Percentiles rank a stretch among this genome's conserved stretches.
Conservation (phyloP, 768 basidiomycete species). For the Panellus pusillus region DNA sequence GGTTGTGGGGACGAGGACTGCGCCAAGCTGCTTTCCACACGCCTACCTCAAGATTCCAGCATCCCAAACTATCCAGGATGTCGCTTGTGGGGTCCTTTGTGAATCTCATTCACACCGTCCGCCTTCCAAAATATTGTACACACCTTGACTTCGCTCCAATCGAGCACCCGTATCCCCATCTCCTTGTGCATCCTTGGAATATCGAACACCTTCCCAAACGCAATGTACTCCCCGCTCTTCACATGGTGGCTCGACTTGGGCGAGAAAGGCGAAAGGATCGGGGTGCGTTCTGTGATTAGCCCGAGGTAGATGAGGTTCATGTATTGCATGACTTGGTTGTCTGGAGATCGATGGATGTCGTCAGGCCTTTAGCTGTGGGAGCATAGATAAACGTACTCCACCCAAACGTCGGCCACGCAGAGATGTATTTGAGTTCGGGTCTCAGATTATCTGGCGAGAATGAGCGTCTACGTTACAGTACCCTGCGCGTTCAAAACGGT, state of each 20-base stretch:
- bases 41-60: background rate
- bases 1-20: background rate
- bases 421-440: constrained; percentile 2
- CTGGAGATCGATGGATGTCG: background rate
- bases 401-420: background rate
- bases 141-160: background rate
- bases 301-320: constrained; percentile 1
- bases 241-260: background rate
- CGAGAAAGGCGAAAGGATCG: background rate
- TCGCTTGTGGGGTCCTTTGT: background rate
- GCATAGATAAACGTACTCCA: background rate
- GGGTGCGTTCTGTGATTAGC: background rate
- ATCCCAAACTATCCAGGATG: background rate
- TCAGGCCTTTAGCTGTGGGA: background rate
- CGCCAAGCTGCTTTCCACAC: background rate
- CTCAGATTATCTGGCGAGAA: background rate
- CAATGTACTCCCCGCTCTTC: background rate
- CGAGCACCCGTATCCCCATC: background rate
- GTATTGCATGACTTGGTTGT: constrained; percentile 5
- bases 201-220: background rate
- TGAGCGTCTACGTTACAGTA: background rate
- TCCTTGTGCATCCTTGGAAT: background rate
- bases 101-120: no score
- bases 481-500: background rate
- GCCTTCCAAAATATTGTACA: background rate